Conservation (phyloP, 177 flowering plant genomes). For the Vitis hybrid region DNA sequence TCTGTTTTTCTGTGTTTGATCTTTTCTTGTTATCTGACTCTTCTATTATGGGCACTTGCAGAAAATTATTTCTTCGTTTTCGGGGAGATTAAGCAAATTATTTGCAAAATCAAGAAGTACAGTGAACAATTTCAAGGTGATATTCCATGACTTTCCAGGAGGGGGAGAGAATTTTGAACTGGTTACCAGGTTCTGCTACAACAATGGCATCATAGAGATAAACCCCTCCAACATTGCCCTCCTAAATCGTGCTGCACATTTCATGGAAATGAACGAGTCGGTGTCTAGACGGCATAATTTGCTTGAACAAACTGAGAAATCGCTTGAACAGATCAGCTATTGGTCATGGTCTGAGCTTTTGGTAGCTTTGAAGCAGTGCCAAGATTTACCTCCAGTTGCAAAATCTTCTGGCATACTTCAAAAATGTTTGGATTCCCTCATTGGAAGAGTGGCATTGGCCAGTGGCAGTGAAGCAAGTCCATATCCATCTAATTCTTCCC, state of each 20-base stretch:
- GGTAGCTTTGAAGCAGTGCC: constrained; percentile 37
- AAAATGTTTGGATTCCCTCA: constrained; percentile 39
- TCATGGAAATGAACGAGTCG: constrained; percentile 47
- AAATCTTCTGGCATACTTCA: constrained; percentile 18
- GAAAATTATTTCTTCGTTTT: constrained; percentile 31
- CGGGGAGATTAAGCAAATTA: constrained; percentile 35
- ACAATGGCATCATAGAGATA: constrained; percentile 31
- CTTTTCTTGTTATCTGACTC: constrained; percentile 3
- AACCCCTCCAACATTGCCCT: constrained; percentile 32
- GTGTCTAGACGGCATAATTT: constrained; percentile 25
- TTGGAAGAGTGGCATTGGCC: constrained; percentile 25
- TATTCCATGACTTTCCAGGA: constrained; percentile 52
- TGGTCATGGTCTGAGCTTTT: constrained; percentile 53
- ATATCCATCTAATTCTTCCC: constrained; percentile 37
- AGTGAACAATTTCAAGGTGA: constrained; percentile 28
- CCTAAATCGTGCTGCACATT: constrained; percentile 40
- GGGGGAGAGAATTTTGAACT: constrained; percentile 51
- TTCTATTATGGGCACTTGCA: constrained; percentile 19
- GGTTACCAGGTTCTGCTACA: constrained; percentile 40
- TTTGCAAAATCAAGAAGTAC: constrained; percentile 27
- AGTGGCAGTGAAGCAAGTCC: constrained; percentile 28
- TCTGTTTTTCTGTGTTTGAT: neutral
- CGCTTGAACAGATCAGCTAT: constrained; percentile 28
- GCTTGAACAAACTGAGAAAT: constrained; percentile 39
- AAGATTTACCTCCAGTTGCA: constrained; percentile 12